These are phyloP conservation scores for Arachnopeziza araneosa DNA, from an alignment of 2,329 filamentous ascomycete species.

Conservation along the genomic window DNA sequence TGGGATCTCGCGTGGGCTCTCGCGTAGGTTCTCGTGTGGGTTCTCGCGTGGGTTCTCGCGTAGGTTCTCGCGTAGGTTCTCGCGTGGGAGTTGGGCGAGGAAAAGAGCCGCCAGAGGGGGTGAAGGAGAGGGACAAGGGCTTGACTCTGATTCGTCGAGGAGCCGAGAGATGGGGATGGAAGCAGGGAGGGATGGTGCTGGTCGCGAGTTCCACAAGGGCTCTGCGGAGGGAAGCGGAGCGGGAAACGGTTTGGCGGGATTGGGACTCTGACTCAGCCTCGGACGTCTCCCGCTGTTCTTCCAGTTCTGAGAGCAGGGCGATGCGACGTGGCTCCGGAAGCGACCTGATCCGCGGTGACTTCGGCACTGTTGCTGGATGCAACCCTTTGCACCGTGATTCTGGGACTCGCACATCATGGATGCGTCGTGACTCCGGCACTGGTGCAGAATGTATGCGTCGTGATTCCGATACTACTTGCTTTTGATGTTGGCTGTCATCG, in stretches of 20 bases:
- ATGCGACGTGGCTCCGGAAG: not conserved
- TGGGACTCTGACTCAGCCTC: not conserved
- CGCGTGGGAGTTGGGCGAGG: not conserved
- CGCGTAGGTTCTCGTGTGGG: no score
- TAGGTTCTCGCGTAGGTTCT: no score
- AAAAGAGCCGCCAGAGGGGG: not conserved
- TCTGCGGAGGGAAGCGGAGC: not conserved
- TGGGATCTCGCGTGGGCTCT: no score
- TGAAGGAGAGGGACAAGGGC: not conserved
- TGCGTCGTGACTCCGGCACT: not conserved
- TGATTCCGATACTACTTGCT: not conserved
- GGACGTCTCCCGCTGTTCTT: not conserved
- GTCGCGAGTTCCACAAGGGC: not conserved
- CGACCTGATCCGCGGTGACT: not conserved
- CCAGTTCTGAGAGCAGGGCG: not conserved
- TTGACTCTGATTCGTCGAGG: not conserved
- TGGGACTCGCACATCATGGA: not conserved
- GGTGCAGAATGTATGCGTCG: not conserved
- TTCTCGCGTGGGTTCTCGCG: no score
- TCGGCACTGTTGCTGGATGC: not conserved
- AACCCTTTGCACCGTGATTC: not conserved
- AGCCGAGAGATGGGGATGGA: not conserved
- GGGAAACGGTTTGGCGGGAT: not conserved
- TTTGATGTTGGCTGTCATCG: not conserved
- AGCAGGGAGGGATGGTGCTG: not conserved